These are phyloP conservation scores for Dioscorea dumetorum DNA, from an alignment of 106 monocot genomes.

Conservation along the genomic window DNA sequence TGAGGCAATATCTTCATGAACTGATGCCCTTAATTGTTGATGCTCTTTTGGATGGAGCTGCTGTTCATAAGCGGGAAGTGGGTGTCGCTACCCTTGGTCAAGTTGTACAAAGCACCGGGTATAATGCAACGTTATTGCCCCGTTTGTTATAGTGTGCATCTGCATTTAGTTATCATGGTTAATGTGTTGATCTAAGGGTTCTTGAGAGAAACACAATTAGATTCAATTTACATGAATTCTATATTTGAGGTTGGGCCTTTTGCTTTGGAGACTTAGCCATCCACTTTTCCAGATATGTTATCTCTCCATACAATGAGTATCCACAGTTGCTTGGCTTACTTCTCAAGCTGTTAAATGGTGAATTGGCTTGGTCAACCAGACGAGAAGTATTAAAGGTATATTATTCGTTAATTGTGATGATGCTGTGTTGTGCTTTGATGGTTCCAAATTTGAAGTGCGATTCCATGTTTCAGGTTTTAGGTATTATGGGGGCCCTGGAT, in stretches of 20 bases:
- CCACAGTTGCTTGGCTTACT: constrained; percentile 82
- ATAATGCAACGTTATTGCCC: constrained; percentile 5
- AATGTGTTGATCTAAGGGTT: neutral
- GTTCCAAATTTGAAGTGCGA: neutral
- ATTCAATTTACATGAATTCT: too few species aligned
- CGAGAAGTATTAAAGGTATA: constrained; percentile 92
- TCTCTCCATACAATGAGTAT: constrained; percentile 86
- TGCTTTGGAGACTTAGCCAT: too few species aligned
- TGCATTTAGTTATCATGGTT: neutral
- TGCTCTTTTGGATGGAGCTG: constrained; percentile 85
- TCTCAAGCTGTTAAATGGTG: constrained; percentile 89
- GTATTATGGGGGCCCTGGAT: constrained; percentile 99
- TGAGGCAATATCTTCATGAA: constrained; percentile 81
- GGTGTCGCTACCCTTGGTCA: constrained; percentile 95
- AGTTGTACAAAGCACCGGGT: constrained; percentile 99
- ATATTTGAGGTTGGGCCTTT: too few species aligned
- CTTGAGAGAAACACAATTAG: neutral
- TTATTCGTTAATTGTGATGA: neutral
- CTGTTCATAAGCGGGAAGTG: constrained; percentile 80
- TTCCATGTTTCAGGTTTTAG: constrained; percentile 62
- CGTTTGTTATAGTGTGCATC: neutral
- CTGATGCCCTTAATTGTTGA: constrained; percentile 97
- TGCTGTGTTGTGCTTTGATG: neutral
- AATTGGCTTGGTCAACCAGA: constrained; percentile 96
- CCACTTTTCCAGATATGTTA: constrained; percentile 64